phyloP scores from a whole-genome alignment of 108 stramenopile genomes.

The Schizochytrium sp. region DNA sequence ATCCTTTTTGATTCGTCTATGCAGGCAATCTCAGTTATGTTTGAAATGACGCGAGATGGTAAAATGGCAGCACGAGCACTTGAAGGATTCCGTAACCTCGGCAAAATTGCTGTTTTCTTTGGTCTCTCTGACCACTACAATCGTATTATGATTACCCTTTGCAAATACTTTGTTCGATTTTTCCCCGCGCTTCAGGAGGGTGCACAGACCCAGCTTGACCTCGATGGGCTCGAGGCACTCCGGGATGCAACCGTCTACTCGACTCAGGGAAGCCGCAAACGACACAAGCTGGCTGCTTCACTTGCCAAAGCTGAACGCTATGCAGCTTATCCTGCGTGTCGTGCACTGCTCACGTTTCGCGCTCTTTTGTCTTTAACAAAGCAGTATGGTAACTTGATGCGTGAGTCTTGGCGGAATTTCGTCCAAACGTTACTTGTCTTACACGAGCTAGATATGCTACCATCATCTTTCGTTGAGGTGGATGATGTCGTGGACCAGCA shows the following conservation, averaged over 20 bases:
- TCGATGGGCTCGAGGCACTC: slow-evolving; percentile 28
- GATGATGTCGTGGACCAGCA: slow-evolving; percentile 42
- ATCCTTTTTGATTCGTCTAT: slow-evolving; percentile 81
- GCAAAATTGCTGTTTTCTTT: slow-evolving; percentile 51
- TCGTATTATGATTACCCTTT: slow-evolving; percentile 53
- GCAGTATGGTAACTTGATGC: slow-evolving; percentile 51
- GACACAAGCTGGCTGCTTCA: slow-evolving; percentile 16
- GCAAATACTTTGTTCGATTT: slow-evolving; percentile 56
- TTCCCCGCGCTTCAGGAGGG: slow-evolving; percentile 54
- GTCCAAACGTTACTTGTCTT: slow-evolving; percentile 28
- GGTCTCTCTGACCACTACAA: slow-evolving; percentile 12
- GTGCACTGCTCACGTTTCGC: slow-evolving; percentile 40
- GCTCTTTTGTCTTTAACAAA: slow-evolving; percentile 29
- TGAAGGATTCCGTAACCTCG: slow-evolving; percentile 54
- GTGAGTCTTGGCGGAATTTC: slow-evolving; percentile 57
- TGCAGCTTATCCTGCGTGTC: slow-evolving; percentile 43
- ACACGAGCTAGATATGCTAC: slow-evolving; percentile 48
- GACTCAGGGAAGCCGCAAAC: not conserved
- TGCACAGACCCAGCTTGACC: slow-evolving; percentile 17
- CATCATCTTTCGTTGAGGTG: slow-evolving; percentile 45
- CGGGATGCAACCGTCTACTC: slow-evolving; percentile 41
- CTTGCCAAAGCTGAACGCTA: slow-evolving; percentile 27
- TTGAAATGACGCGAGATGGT: slow-evolving; percentile 65
- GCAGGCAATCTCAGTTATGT: slow-evolving; percentile 81
- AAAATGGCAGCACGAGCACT: slow-evolving; percentile 59